Evolutionary conservation across 202 grass and related monocot species (phyloP).

Genomic region (Carex arenaria): DNA sequence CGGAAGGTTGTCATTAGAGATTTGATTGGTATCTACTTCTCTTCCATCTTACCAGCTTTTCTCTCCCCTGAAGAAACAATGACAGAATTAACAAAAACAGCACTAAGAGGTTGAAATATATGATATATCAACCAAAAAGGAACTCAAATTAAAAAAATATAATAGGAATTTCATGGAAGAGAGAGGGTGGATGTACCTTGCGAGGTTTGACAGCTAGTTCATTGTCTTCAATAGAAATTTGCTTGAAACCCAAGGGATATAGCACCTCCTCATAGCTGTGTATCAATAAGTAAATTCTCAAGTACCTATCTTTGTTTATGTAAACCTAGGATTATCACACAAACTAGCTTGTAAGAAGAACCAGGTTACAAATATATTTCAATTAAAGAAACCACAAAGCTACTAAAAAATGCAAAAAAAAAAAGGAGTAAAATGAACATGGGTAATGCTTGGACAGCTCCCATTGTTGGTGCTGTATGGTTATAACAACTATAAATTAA

Average conservation of each 20-base stretch:
- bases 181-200: conserved; percentile 33
- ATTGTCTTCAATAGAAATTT: conserved; percentile 69
- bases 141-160: neutral
- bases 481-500: neutral
- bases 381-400: neutral
- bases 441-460: neutral
- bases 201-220: conserved; percentile 54
- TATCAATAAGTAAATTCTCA: neutral
- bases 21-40: conserved; percentile 31
- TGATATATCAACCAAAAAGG: neutral
- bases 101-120: neutral
- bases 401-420: neutral
- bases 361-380: neutral
- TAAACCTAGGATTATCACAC: conserved; percentile 18
- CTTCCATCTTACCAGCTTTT: conserved; percentile 90
- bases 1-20: conserved; percentile 24
- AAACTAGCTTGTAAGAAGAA: neutral
- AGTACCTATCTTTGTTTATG: neutral
- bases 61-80: conserved; percentile 44
- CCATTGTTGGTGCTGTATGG: neutral
- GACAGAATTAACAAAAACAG: conserved; percentile 11
- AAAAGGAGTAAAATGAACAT: neutral
- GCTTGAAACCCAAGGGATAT: conserved; percentile 62
- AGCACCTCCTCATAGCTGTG: conserved; percentile 72
- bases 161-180: neutral